Base-by-base conservation (phyloP, 257 asterid genomes). In the Capsicum baccatum region DNA sequence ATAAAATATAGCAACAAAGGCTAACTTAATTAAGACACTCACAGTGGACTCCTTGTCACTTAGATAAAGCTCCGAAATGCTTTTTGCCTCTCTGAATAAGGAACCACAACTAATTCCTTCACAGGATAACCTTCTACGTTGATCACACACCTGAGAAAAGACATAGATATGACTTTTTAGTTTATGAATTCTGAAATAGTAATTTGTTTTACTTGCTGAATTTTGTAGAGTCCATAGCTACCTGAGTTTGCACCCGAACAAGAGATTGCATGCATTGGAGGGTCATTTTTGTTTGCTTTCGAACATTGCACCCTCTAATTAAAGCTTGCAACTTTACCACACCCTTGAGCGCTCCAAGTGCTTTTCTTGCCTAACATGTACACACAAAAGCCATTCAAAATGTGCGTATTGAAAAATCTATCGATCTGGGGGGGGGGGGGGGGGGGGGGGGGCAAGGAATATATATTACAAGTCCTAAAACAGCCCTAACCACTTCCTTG, bases 241-340 rank as follows among this genome's bases (percentile, higher is more conserved):
- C 78, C 78, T 85, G 90, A 76, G 91, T 85, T 87, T 96, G 99
- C 76, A 95, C 94, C 8, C 94, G 92, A 58, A 96, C 90, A 2
- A 96, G 92, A 58, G 99, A 91, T 82, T 95, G 93, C 85, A 96
- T 90, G 71, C 97, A 93, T 35, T 89, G 90, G 54, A 95, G 97
- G 2, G 98, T 95, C 94, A 86, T 89, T 73, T 93, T 93, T 9
- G 99, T 95, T 81, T 95, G 90, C 85, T 86, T 93, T 9, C 99
- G 91, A 3, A 94, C 98, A 17, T 87, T 92, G 80, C 92, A 90
- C 3, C 98, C 99, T 84, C 99, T 88, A 85, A 94, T 88, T 9
- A 96, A 66, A 3, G 98, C 98, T 91, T 96, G 98, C 80, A 96
- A 89, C 86, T 90, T 92, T 59, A 96, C 99, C 2, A 96, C 83